phyloP scores from a whole-genome alignment of 768 basidiomycete genomes.

The Hericium erinaceus region DNA sequence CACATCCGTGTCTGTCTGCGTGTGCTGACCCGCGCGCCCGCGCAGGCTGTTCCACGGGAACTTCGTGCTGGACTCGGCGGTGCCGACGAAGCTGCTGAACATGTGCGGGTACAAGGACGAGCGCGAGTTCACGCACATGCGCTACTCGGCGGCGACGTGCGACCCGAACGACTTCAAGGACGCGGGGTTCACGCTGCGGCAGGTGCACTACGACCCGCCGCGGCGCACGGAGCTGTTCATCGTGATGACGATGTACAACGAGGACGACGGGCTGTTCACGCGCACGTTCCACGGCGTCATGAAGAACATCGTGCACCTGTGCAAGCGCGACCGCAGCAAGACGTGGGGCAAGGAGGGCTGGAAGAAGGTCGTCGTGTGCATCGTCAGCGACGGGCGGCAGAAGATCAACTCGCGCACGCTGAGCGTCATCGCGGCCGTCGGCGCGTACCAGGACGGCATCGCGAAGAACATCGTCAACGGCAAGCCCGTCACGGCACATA shows the following conservation, averaged over 20 bases:
- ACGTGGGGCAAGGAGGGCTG: constrained; percentile 97
- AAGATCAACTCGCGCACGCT: constrained; percentile 82
- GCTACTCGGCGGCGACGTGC: constrained; percentile 92
- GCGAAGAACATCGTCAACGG: constrained; percentile 82
- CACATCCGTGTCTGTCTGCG: background rate
- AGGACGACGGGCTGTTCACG: constrained; percentile 83
- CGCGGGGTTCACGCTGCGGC: constrained; percentile 77
- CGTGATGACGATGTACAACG: constrained; percentile 98
- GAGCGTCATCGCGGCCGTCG: constrained; percentile 87
- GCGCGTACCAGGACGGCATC: constrained; percentile 89
- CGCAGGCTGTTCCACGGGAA: constrained; percentile 82
- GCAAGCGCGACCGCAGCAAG: constrained; percentile 77
- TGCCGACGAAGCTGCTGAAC: constrained; percentile 85
- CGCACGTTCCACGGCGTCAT: constrained; percentile 95
- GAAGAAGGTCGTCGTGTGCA: constrained; percentile 96
- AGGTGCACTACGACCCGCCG: constrained; percentile 86
- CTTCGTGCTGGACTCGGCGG: constrained; percentile 82
- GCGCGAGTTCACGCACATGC: constrained; percentile 92
- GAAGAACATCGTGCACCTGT: constrained; percentile 86
- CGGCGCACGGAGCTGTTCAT: constrained; percentile 91
- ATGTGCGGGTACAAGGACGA: constrained; percentile 71
- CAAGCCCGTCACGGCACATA: constrained; percentile 78
- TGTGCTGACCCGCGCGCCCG: background rate
- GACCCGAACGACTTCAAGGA: constrained; percentile 90
- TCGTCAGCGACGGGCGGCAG: constrained; percentile 77